Base-by-base conservation (phyloP, 1,284 basidiomycete species). In the Trichosporon sp. region DNA sequence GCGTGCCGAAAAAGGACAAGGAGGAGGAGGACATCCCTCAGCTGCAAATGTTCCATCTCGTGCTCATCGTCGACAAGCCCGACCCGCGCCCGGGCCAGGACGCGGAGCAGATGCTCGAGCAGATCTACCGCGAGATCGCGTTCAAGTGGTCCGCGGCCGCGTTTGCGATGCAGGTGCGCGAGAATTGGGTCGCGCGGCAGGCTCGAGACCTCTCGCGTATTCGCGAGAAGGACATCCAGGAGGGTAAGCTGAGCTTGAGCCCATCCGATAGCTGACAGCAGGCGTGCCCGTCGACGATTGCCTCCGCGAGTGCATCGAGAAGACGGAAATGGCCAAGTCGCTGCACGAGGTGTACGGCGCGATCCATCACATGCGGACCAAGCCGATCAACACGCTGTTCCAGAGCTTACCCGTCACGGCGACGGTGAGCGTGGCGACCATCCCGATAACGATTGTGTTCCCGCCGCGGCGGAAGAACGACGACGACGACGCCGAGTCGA, bases 121-220 rank as follows among this genome's bases (percentile, higher is more conserved):
- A 80, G 65, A 70, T 80, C 2, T 97, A 97, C 79, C 88, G 92
- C 72, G 92, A 95, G 76, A 87, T 95, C 63, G 90, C 90, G 0
- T 93, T 95, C 83, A 90, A 91, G 8, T 86, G 94, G 72, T 92
- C 93, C 1, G 95, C 94, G 2, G 92, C 94, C 4, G 86, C 96
- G 12, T 93, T 89, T 72, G 91, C 92, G 77, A 90, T 94, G 75
- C 92, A 97, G 83, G 90, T 93, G 8, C 81, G 90, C 69, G 89
- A 89, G 34, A 90, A 91, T 76, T 95, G 91, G 81, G 91, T 95
- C 3, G 92, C 92, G 73, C 82, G 81, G 44, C 89, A 96, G 78
- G 91, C 90, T 62, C 91, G 91, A 66, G 80, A 83, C 15, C 84
- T 96, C 2, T 86, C 88, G 21, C 79, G 86, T 3, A 81, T 93